Evolutionary conservation across 2,329 filamentous ascomycete species (phyloP).

Genomic region (Microdochium nivale): DNA sequence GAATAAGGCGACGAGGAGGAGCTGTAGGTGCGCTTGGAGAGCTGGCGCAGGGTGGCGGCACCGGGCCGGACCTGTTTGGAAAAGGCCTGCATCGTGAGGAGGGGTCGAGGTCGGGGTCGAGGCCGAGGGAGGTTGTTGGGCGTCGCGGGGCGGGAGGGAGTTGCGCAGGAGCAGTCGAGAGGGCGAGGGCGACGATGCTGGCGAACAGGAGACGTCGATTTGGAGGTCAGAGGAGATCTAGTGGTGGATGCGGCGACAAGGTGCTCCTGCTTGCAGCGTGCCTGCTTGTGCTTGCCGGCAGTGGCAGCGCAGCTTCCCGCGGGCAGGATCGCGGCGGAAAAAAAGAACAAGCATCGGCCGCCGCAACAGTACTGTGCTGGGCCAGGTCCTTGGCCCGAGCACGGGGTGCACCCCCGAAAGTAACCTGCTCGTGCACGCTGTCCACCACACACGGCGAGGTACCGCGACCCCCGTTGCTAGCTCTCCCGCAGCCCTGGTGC

Average conservation of each 20-base stretch:
- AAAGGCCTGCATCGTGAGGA: conserved; percentile 72
- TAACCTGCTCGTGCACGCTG: not conserved
- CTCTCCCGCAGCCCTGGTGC: not conserved
- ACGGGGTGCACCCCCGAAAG: not conserved
- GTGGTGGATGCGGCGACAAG: not conserved
- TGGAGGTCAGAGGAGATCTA: too few species aligned
- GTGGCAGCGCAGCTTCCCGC: not conserved
- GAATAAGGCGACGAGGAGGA: conserved; percentile 62
- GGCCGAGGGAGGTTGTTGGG: conserved; percentile 2
- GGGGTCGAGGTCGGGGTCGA: conserved; percentile 5
- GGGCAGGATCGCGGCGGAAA: not conserved
- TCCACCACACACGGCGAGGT: not conserved
- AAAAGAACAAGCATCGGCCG: not conserved
- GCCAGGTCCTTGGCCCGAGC: not conserved
- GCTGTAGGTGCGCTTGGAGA: conserved; percentile 64
- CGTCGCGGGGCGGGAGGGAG: not conserved
- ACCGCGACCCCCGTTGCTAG: not conserved
- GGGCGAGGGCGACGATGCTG: not conserved
- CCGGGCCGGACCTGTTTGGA: conserved; percentile 61
- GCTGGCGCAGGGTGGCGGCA: conserved; percentile 58
- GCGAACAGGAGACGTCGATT: not conserved
- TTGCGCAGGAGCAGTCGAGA: conserved; percentile 1
- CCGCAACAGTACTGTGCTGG: not conserved
- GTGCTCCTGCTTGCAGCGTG: too few species aligned
- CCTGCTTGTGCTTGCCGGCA: not conserved